Evolutionary conservation across 331 rosid genomes (phyloP).

Genomic region (Malus hybrid): DNA sequence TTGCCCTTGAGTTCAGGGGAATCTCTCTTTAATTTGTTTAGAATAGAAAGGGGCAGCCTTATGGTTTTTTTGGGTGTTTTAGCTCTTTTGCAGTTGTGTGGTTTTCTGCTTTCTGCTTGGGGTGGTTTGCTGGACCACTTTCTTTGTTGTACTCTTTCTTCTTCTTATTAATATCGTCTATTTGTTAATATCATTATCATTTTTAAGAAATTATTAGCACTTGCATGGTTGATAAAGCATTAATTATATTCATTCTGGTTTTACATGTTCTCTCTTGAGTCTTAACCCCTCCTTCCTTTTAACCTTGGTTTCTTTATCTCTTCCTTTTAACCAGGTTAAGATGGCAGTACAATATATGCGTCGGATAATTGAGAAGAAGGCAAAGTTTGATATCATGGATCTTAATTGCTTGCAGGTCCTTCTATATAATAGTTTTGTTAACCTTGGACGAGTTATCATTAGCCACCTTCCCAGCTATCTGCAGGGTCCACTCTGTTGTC

Average conservation of each 20-base stretch:
- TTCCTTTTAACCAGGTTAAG: conserved; percentile 46
- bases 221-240: conserved; percentile 1
- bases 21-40: neutral
- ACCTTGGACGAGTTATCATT: conserved; percentile 3
- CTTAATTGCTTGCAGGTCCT: conserved; percentile 76
- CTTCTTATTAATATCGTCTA: neutral
- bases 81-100: neutral
- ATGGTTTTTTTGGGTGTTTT: neutral
- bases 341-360: conserved; percentile 91
- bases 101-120: neutral
- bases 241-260: neutral
- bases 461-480: neutral
- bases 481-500: neutral
- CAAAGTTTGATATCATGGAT: conserved; percentile 85
- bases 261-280: neutral
- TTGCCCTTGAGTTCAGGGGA: neutral
- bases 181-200: neutral
- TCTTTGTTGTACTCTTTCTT: neutral
- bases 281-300: neutral
- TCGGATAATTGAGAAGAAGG: conserved; percentile 78
- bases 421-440: conserved; percentile 9
- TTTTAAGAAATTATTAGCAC: neutral
- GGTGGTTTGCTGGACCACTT: neutral
- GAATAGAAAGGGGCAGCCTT: neutral
- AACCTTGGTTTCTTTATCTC: neutral